A percentile compares a stretch with the other conserved stretches of the same genome.
phyloP scores from a whole-genome alignment of 1,139 yeast species.

The Blastobotrys arbuscula region DNA sequence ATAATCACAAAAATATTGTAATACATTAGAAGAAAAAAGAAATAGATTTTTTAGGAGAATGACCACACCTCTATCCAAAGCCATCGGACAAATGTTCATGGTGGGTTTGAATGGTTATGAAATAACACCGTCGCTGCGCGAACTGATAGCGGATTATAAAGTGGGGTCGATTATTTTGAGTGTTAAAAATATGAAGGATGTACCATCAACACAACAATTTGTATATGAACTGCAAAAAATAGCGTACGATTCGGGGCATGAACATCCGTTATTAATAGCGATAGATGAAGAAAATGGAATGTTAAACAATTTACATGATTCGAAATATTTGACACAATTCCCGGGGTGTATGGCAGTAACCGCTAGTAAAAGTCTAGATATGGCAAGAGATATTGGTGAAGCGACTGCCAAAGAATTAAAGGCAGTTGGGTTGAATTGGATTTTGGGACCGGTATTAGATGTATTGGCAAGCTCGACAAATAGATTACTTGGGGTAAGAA shows the following conservation, averaged over 20 bases:
- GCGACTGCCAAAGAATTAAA: slow-evolving; percentile 53
- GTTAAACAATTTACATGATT: slow-evolving; percentile 53
- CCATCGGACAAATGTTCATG: slow-evolving; percentile 52
- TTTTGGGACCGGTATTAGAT: slow-evolving; percentile 61
- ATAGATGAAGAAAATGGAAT: slow-evolving; percentile 46
- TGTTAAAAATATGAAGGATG: slow-evolving; percentile 47
- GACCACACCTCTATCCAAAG: slow-evolving; percentile 24
- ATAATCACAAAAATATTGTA: too few relatives aligned
- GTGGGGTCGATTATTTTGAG: slow-evolving; percentile 56
- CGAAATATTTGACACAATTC: slow-evolving; percentile 49
- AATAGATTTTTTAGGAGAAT: too few relatives aligned
- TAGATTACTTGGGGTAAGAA: slow-evolving; percentile 55
- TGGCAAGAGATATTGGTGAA: slow-evolving; percentile 50
- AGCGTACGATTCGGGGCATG: slow-evolving; percentile 49
- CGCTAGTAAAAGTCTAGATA: slow-evolving; percentile 45
- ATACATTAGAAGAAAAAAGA: neutral
- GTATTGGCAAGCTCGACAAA: slow-evolving; percentile 54
- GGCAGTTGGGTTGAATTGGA: slow-evolving; percentile 51
- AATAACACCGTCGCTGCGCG: slow-evolving; percentile 52
- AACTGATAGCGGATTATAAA: slow-evolving; percentile 48
- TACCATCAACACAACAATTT: slow-evolving; percentile 46
- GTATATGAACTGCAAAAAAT: slow-evolving; percentile 51
- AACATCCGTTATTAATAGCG: slow-evolving; percentile 45
- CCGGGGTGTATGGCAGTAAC: slow-evolving; percentile 65
- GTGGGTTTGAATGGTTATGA: slow-evolving; percentile 59